These are phyloP conservation scores for Haplosporangium sp. DNA, from an alignment of 371 early-diverging fungal genomes.

Conservation along the genomic window DNA sequence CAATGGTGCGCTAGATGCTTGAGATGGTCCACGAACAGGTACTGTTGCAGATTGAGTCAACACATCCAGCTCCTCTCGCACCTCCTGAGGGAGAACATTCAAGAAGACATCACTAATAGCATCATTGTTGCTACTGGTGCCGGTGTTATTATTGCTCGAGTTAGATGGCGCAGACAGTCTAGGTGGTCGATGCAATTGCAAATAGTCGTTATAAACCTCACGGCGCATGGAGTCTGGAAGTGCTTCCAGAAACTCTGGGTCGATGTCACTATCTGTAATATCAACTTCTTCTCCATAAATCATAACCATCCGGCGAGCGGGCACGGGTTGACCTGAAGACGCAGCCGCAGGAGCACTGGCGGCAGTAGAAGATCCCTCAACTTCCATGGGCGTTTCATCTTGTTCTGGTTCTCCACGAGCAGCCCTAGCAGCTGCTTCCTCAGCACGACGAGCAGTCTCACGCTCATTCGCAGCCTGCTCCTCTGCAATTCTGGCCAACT, in stretches of 20 bases:
- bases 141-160: background rate
- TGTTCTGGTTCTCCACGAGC: slow-evolving; percentile 50
- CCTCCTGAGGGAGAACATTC: slow-evolving; percentile 83
- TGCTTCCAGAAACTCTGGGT: slow-evolving; percentile 93
- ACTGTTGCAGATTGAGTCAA: slow-evolving; percentile 51
- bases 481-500: slow-evolving; percentile 22
- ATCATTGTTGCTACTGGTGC: slow-evolving; percentile 16
- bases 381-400: slow-evolving; percentile 57
- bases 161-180: slow-evolving; percentile 27
- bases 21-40: background rate
- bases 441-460: slow-evolving; percentile 28
- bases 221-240: slow-evolving; percentile 94
- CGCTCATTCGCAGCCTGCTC: slow-evolving; percentile 40
- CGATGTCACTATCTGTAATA: slow-evolving; percentile 96
- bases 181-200: slow-evolving; percentile 63
- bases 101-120: slow-evolving; percentile 80
- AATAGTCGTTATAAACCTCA: slow-evolving; percentile 90
- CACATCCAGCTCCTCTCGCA: slow-evolving; percentile 81
- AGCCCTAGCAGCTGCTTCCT: slow-evolving; percentile 30
- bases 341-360: slow-evolving; percentile 36
- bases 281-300: slow-evolving; percentile 84
- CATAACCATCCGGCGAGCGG: slow-evolving; percentile 58
- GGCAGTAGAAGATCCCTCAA: slow-evolving; percentile 42
- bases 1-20: background rate
- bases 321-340: slow-evolving; percentile 46